phyloP scores from a whole-genome alignment of 73 alveolate species.

The Durusdinium trenchii region DNA sequence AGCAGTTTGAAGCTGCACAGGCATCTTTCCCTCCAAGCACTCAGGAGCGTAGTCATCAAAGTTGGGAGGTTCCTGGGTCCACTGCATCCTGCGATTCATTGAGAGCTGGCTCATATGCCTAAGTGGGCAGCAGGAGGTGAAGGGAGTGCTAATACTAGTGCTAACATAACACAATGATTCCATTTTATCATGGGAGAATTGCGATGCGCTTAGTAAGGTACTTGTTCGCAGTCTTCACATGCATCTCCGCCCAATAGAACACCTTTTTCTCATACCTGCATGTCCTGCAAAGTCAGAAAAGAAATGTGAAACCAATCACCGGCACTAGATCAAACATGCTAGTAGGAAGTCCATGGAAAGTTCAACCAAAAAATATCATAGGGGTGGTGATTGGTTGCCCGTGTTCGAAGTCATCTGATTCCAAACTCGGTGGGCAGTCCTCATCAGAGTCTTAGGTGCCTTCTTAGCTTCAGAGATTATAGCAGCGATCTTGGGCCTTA shows the following conservation, averaged over 20 bases:
- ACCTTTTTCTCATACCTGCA: not conserved
- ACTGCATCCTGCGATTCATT: not conserved
- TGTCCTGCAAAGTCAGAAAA: not conserved
- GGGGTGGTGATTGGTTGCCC: not conserved
- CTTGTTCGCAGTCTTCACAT: not conserved
- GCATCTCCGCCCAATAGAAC: not conserved
- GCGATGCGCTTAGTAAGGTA: not conserved
- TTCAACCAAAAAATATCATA: too few species aligned
- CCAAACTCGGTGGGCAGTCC: not conserved
- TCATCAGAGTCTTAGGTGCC: slow-evolving; percentile 23
- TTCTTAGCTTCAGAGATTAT: not conserved
- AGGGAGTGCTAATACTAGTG: not conserved
- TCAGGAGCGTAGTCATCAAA: not conserved
- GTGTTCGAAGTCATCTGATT: not conserved
- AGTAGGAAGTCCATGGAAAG: not conserved
- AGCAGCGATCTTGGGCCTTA: slow-evolving; percentile 26
- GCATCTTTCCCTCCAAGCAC: not conserved
- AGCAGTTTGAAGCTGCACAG: not conserved
- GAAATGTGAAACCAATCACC: not conserved
- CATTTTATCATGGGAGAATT: not conserved
- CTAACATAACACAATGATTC: not conserved
- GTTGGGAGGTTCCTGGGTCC: not conserved
- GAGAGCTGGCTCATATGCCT: not conserved
- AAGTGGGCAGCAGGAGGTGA: not conserved
- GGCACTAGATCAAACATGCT: not conserved